Percentiles rank a stretch among this genome's conserved stretches.
Evolutionary conservation across 108 stramenopile species (phyloP).

Genomic region (Skeletonema menzelii): DNA sequence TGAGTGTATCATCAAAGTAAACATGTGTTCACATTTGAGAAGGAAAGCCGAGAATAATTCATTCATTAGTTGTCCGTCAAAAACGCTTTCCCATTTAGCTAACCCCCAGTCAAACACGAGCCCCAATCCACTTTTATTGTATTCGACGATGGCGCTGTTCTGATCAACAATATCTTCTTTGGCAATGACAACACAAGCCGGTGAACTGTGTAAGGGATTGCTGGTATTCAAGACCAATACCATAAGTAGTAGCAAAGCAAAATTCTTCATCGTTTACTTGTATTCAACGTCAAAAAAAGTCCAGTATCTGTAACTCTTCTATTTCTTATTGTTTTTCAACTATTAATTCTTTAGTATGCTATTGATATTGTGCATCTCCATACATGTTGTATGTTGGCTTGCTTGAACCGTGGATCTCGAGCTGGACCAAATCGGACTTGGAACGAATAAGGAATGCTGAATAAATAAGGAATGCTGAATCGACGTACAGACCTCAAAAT

Average conservation of each 20-base stretch:
- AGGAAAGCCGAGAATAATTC: slow-evolving; percentile 37
- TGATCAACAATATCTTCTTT: neutral
- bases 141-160: slow-evolving; percentile 9
- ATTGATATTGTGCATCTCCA: too few species aligned
- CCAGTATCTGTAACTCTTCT: too few species aligned
- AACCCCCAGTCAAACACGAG: slow-evolving; percentile 35
- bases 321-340: too few species aligned
- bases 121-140: slow-evolving; percentile 17
- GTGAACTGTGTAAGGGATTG: neutral
- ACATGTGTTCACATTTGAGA: slow-evolving; percentile 21
- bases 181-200: neutral
- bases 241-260: neutral
- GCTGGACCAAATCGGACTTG: too few species aligned
- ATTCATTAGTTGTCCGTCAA: slow-evolving; percentile 12
- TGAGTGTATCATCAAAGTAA: slow-evolving; percentile 32
- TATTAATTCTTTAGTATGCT: too few species aligned
- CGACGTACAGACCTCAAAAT: too few species aligned
- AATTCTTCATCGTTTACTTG: neutral
- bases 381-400: too few species aligned
- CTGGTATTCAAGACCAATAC: neutral
- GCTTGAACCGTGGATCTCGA: too few species aligned
- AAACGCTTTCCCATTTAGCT: slow-evolving; percentile 27
- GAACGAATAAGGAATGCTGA: too few species aligned
- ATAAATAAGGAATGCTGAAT: too few species aligned
- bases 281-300: too few species aligned